A percentile compares a stretch with the other conserved stretches of the same genome.
Evolutionary conservation across 169 alveolate genomes (phyloP).

Genomic region (Plasmodium chabaudi): DNA sequence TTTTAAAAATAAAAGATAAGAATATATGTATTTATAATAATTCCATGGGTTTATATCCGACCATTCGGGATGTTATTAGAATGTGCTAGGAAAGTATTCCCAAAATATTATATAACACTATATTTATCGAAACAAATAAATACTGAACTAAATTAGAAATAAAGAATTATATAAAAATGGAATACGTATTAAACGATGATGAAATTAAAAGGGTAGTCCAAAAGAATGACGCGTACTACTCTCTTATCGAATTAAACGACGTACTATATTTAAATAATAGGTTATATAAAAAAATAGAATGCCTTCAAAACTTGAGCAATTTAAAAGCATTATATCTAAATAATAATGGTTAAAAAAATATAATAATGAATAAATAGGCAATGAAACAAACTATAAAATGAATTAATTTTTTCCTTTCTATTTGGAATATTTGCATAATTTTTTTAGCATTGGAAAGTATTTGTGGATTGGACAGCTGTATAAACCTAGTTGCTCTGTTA

Average conservation of each 20-base stretch:
- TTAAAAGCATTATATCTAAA: constrained; percentile 65
- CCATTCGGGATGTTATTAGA: no score
- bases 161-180: constrained; percentile 2
- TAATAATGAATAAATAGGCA: neutral
- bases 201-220: constrained; percentile 50
- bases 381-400: neutral
- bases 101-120: no score
- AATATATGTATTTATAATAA: no score
- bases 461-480: constrained; percentile 52
- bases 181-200: constrained; percentile 39
- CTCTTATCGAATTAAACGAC: constrained; percentile 60
- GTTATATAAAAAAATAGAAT: constrained; percentile 35
- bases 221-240: constrained; percentile 51
- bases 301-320: constrained; percentile 28
- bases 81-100: no score
- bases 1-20: no score
- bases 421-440: neutral
- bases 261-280: constrained; percentile 68
- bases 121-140: no score
- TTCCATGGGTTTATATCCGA: no score
- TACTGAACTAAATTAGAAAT: no score
- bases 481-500: constrained; percentile 60
- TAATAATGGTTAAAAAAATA: constrained; percentile 36
- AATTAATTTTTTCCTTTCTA: neutral
- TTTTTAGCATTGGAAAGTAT: constrained; percentile 60